phyloP scores from a whole-genome alignment of 768 basidiomycete species.

The Guyanaporus albipodus region DNA sequence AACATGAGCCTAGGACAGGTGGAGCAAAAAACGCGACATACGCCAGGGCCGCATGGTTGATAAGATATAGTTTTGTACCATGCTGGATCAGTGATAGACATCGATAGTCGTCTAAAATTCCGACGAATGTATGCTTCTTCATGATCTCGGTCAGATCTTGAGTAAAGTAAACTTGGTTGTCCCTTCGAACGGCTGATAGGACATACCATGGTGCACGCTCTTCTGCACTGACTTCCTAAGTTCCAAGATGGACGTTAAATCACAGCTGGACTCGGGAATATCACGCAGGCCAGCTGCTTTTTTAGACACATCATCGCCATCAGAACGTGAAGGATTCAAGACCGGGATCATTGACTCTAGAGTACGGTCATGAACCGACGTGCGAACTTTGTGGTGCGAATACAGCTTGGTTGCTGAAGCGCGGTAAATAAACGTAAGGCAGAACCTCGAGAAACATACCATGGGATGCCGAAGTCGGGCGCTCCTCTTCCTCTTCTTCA shows the following conservation, averaged over 20 bases:
- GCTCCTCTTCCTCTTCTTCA: slow-evolving; percentile 31
- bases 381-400: slow-evolving; percentile 90
- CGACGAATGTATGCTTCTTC: slow-evolving; percentile 86
- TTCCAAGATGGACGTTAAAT: slow-evolving; percentile 66
- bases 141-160: slow-evolving; percentile 86
- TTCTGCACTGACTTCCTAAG: slow-evolving; percentile 59
- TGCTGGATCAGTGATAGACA: slow-evolving; percentile 84
- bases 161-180: slow-evolving; percentile 1
- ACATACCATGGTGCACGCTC: slow-evolving; percentile 66
- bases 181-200: not conserved
- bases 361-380: slow-evolving; percentile 81
- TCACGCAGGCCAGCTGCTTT: slow-evolving; percentile 38
- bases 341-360: slow-evolving; percentile 93
- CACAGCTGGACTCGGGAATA: slow-evolving; percentile 73
- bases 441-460: slow-evolving; percentile 15
- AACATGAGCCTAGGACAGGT: not conserved
- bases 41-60: slow-evolving; percentile 84
- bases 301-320: slow-evolving; percentile 18
- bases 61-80: slow-evolving; percentile 82
- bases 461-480: slow-evolving; percentile 21
- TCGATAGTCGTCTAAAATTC: slow-evolving; percentile 73
- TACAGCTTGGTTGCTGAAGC: slow-evolving; percentile 44
- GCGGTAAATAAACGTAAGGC: slow-evolving; percentile 2
- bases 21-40: slow-evolving; percentile 39
- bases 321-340: slow-evolving; percentile 47